Percentiles rank a stretch among this genome's conserved stretches.
Conservation (phyloP, 768 basidiomycete species). For the Tylopilus subfusipes region DNA sequence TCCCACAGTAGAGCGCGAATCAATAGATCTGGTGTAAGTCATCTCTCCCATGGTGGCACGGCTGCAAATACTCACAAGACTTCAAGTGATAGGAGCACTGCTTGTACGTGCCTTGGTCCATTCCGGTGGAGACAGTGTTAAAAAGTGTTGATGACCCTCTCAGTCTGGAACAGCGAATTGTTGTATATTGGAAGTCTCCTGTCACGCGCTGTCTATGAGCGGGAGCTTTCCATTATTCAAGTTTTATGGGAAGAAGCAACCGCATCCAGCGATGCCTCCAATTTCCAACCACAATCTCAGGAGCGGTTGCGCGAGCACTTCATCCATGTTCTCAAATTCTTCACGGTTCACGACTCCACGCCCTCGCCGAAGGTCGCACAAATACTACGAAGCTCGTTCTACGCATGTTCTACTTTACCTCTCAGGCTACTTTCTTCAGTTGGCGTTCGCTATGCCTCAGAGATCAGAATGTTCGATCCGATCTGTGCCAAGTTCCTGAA, state of each 20-base stretch:
- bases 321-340: not conserved
- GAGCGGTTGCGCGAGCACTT: not conserved
- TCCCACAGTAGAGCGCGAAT: not conserved
- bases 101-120: constrained; percentile 44
- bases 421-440: not conserved
- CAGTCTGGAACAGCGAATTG: constrained; percentile 89
- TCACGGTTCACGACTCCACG: not conserved
- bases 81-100: constrained; percentile 19
- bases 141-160: not conserved
- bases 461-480: not conserved
- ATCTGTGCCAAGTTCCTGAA: not conserved
- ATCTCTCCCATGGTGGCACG: not conserved
- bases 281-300: not conserved
- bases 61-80: not conserved
- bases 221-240: constrained; percentile 58
- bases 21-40: not conserved
- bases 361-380: not conserved
- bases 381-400: not conserved
- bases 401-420: not conserved
- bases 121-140: not conserved
- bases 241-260: not conserved
- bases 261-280: not conserved
- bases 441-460: not conserved
- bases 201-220: constrained; percentile 79
- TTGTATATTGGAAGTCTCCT: constrained; percentile 81